Conservation (phyloP, 495 filamentous ascomycete genomes). For the Cladorrhinum samala region DNA sequence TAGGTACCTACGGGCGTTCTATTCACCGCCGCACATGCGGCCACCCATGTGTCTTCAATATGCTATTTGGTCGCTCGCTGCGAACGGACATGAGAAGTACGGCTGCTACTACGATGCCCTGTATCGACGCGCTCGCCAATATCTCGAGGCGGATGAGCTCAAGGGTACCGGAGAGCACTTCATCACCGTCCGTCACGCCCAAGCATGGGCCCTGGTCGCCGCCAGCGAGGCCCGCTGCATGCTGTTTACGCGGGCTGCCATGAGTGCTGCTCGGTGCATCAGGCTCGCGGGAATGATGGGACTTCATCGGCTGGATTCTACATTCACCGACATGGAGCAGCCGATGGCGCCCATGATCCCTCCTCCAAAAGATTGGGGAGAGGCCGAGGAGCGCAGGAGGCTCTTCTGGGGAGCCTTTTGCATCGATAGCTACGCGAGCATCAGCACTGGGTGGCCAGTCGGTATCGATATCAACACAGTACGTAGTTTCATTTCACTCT, state of each 20-base stretch:
- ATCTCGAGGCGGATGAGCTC: conserved; percentile 44
- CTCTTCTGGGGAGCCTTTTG: conserved; percentile 49
- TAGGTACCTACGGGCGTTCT: conserved; percentile 36
- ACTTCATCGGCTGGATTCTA: conserved; percentile 39
- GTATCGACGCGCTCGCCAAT: conserved; percentile 42
- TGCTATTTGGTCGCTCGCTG: conserved; percentile 40
- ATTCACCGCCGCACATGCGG: conserved; percentile 38
- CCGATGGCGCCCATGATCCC: conserved; percentile 31
- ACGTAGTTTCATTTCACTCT: neutral
- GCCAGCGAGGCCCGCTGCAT: conserved; percentile 38
- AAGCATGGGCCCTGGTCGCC: conserved; percentile 40
- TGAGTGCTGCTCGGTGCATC: conserved; percentile 37
- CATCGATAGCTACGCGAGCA: conserved; percentile 43
- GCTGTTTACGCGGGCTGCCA: conserved; percentile 39
- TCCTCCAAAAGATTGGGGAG: conserved; percentile 38
- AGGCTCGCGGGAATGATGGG: conserved; percentile 43
- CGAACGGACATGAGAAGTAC: conserved; percentile 35
- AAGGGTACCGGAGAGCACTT: conserved; percentile 42
- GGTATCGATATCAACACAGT: conserved; percentile 38
- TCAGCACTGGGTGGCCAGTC: conserved; percentile 44
- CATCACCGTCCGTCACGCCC: conserved; percentile 41
- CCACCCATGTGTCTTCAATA: conserved; percentile 47
- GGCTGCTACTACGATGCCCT: conserved; percentile 36
- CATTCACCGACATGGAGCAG: conserved; percentile 22
- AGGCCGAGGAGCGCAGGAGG: conserved; percentile 47